Conservation (phyloP, 2,329 filamentous ascomycete species). For the Taxawa tesnikishii region DNA sequence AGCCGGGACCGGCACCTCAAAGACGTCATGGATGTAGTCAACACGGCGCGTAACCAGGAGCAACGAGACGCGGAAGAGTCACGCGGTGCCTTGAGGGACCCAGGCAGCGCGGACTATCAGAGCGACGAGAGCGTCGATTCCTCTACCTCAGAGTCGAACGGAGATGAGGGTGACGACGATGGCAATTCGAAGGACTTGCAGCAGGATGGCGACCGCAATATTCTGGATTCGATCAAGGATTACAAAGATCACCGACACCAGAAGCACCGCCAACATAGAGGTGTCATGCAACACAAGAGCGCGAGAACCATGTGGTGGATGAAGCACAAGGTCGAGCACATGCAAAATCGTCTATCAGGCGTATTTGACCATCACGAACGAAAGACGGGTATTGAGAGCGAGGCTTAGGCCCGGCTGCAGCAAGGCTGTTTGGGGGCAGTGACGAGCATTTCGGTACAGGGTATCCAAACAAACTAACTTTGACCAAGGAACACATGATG, state of each 20-base stretch:
- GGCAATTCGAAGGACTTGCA: slow-evolving; percentile 18
- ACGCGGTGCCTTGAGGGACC: slow-evolving; percentile 11
- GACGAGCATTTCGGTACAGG: too few relatives aligned
- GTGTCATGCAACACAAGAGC: slow-evolving; percentile 62
- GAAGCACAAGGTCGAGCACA: slow-evolving; percentile 44
- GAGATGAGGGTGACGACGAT: slow-evolving; percentile 12
- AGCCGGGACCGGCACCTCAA: slow-evolving; percentile 41
- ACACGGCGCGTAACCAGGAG: slow-evolving; percentile 45
- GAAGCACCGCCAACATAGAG: slow-evolving; percentile 53
- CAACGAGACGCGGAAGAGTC: slow-evolving; percentile 24
- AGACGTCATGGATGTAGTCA: slow-evolving; percentile 52
- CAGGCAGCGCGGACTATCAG: slow-evolving; percentile 2
- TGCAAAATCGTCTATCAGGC: slow-evolving; percentile 30
- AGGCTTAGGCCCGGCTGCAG: too few relatives aligned
- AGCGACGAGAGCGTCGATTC: neutral
- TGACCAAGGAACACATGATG: too few relatives aligned
- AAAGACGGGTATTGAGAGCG: slow-evolving; percentile 52
- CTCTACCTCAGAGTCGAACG: slow-evolving; percentile 3
- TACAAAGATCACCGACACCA: slow-evolving; percentile 48
- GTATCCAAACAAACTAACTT: too few relatives aligned
- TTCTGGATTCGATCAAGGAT: slow-evolving; percentile 42
- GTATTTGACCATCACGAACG: slow-evolving; percentile 48
- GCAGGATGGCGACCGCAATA: slow-evolving; percentile 20
- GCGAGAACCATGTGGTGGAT: slow-evolving; percentile 44
- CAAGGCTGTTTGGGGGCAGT: too few relatives aligned